These are phyloP conservation scores for Phialophora tarda DNA, from an alignment of 2,329 filamentous ascomycete species.

Conservation along the genomic window DNA sequence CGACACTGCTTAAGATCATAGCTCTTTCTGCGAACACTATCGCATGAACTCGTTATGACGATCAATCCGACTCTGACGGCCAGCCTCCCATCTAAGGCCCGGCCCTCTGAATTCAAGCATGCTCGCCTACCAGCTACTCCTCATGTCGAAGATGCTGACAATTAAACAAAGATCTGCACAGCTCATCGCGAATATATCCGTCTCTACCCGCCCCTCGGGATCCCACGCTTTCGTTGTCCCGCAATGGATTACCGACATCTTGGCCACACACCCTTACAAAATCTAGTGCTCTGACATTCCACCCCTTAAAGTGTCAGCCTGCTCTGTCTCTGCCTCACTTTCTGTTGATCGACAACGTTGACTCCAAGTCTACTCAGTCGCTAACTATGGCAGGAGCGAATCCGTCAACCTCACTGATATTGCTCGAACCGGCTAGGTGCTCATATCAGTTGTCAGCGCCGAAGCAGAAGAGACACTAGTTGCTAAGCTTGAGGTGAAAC, in stretches of 20 bases:
- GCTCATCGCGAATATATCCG: conserved; percentile 8
- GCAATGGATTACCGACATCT: not conserved
- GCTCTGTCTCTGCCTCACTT: conserved; percentile 20
- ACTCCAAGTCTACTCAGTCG: not conserved
- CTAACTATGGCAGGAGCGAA: not conserved
- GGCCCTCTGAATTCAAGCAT: not conserved
- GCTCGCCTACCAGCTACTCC: not conserved
- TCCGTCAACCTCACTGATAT: not conserved
- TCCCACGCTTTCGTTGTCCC: not conserved
- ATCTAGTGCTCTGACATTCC: not conserved
- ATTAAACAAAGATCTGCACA: not conserved
- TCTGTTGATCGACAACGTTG: conserved; percentile 12
- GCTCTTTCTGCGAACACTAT: not conserved
- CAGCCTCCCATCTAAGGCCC: not conserved
- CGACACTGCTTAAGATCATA: not conserved
- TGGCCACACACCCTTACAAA: not conserved
- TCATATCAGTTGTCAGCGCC: not conserved
- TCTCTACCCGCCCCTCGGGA: conserved; percentile 7
- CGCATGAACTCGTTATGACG: not conserved
- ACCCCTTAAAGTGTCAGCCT: conserved; percentile 19
- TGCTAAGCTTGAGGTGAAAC: not conserved
- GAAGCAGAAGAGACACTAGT: not conserved
- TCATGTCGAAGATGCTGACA: not conserved
- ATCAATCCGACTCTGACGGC: not conserved
- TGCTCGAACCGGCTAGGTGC: too few relatives aligned